A percentile compares a stretch with the other conserved stretches of the same genome.
Conservation (phyloP, 2,329 filamentous ascomycete species). For the Fusarium brachygibbosum region DNA sequence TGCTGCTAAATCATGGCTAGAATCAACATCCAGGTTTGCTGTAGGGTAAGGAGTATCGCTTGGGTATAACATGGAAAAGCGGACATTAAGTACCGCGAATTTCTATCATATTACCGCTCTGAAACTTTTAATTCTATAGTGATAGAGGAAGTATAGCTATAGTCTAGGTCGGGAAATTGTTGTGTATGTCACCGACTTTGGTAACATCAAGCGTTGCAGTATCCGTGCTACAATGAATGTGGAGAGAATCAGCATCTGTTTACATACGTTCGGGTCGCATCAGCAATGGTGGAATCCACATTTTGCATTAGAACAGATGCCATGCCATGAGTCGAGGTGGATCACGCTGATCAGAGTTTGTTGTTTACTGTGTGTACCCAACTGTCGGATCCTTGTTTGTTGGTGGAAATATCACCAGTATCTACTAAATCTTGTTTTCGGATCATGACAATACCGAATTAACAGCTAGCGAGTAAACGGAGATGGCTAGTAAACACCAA, state of each 20-base stretch:
- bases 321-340: background rate
- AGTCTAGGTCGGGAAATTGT: background rate
- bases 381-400: background rate
- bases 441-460: too few relatives aligned
- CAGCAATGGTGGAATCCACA: background rate
- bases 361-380: background rate
- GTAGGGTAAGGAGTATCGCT: conserved; percentile 13
- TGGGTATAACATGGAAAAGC: background rate
- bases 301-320: background rate
- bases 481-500: background rate
- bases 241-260: background rate
- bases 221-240: background rate
- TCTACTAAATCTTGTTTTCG: background rate
- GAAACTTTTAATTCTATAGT: background rate
- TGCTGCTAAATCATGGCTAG: background rate
- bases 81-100: background rate
- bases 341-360: conserved; percentile 5
- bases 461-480: background rate
- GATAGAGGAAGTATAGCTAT: background rate
- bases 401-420: background rate
- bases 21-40: background rate
- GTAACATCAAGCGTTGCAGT: background rate
- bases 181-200: background rate
- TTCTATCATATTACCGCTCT: background rate
- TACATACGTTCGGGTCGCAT: background rate